Evolutionary conservation across 345 rosid genomes (phyloP).

Genomic region (Xanthoceras sorbifolium): DNA sequence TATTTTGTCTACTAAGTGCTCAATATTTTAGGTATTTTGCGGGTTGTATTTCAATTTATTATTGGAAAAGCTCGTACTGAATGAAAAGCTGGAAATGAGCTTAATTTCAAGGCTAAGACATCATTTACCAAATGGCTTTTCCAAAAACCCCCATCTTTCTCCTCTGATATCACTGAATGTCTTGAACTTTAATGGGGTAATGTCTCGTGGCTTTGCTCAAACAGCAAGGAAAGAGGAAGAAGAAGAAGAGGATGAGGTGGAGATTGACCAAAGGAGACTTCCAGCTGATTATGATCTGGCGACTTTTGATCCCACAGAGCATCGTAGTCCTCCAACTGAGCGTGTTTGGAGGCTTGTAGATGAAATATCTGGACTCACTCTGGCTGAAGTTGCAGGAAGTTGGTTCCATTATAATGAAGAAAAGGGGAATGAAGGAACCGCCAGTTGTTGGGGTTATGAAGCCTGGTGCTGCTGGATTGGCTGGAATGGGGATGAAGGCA

Average conservation of each 20-base stretch:
- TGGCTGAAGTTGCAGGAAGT: constrained; percentile 76
- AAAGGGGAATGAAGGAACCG: constrained; percentile 59
- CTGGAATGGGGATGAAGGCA: constrained; percentile 44
- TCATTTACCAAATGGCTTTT: constrained; percentile 41
- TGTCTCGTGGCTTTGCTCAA: constrained; percentile 45
- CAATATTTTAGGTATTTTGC: neutral
- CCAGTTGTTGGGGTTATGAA: constrained; percentile 70
- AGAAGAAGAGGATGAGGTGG: constrained; percentile 65
- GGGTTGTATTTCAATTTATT: neutral
- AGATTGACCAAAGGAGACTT: constrained; percentile 78
- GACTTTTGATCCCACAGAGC: constrained; percentile 83
- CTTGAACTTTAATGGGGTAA: constrained; percentile 21
- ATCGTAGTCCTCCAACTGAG: constrained; percentile 86
- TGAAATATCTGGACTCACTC: constrained; percentile 64
- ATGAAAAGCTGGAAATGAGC: constrained; percentile 48
- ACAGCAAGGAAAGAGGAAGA: constrained; percentile 55
- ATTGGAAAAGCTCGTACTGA: neutral
- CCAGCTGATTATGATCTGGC: constrained; percentile 89
- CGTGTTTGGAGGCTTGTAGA: constrained; percentile 86
- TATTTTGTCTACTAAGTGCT: neutral
- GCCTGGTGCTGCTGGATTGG: constrained; percentile 56
- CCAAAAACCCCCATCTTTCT: constrained; percentile 12
- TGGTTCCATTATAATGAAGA: constrained; percentile 69
- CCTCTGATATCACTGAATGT: constrained; percentile 15
- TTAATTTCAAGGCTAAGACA: constrained; percentile 50